Evolutionary conservation across 352 stramenopile genomes (phyloP).

Genomic region (Pelagophyceae sp.): DNA sequence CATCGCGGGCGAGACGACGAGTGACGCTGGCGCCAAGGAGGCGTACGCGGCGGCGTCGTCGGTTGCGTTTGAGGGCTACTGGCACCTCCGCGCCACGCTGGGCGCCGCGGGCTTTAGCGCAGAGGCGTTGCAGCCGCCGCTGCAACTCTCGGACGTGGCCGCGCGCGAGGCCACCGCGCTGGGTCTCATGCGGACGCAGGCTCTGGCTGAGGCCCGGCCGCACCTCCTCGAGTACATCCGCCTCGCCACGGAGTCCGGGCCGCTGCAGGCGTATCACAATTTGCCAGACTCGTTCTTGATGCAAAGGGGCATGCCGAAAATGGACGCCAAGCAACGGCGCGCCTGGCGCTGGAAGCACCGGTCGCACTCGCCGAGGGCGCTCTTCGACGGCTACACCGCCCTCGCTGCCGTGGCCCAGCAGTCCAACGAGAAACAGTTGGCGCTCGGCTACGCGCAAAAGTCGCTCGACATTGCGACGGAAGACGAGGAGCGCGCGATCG

Average conservation of each 20-base stretch:
- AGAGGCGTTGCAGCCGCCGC: not conserved
- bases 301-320: not conserved
- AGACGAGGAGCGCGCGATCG: not conserved
- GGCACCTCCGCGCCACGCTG: not conserved
- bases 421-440: not conserved
- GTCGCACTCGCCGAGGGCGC: not conserved
- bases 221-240: not conserved
- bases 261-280: slow-evolving; percentile 9
- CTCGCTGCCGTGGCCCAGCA: not conserved
- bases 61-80: not conserved
- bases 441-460: not conserved
- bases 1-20: not conserved
- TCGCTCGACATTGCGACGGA: not conserved
- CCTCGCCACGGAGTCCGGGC: not conserved
- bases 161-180: not conserved
- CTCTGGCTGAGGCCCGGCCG: not conserved
- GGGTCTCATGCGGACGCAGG: not conserved
- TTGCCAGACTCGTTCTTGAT: slow-evolving; percentile 15
- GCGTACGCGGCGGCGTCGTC: not conserved
- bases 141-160: not conserved
- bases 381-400: slow-evolving; percentile 8
- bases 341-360: slow-evolving; percentile 6
- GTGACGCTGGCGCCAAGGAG: not conserved
- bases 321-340: not conserved
- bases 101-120: not conserved